A percentile compares a stretch with the other conserved stretches of the same genome.
Conservation (phyloP, 2,329 filamentous ascomycete species). For the Corinectria fuckeliana region DNA sequence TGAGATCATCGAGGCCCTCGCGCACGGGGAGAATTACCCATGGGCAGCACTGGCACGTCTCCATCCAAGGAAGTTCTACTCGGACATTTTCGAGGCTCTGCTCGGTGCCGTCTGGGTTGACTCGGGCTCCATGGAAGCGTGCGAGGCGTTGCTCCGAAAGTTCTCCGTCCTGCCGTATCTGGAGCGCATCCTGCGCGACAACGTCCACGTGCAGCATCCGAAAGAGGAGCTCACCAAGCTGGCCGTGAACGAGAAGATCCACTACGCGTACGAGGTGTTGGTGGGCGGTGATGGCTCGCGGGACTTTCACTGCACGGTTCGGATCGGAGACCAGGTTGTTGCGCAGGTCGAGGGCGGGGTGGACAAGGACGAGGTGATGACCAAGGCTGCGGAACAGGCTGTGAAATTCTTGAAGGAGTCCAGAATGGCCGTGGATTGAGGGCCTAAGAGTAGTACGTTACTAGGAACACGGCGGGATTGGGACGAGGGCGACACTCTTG, state of each 20-base stretch:
- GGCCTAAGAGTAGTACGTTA: too few relatives aligned
- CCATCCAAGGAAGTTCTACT: slow-evolving; percentile 77
- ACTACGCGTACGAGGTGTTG: slow-evolving; percentile 54
- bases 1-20: slow-evolving; percentile 58
- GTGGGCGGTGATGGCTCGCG: slow-evolving; percentile 30
- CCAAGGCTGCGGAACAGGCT: slow-evolving; percentile 61
- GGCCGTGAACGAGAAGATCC: slow-evolving; percentile 58
- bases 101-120: slow-evolving; percentile 88
- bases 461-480: too few relatives aligned
- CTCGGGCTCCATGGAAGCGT: slow-evolving; percentile 66
- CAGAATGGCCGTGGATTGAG: slow-evolving; percentile 10
- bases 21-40: slow-evolving; percentile 65
- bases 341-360: slow-evolving; percentile 54
- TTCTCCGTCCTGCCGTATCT: slow-evolving; percentile 72
- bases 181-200: slow-evolving; percentile 63
- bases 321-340: slow-evolving; percentile 55
- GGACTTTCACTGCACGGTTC: slow-evolving; percentile 54
- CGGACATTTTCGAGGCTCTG: slow-evolving; percentile 81
- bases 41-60: slow-evolving; percentile 76
- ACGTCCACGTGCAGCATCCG: slow-evolving; percentile 65
- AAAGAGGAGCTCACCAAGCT: slow-evolving; percentile 73
- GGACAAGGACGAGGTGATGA: slow-evolving; percentile 59
- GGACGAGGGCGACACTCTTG: too few relatives aligned
- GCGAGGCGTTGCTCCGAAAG: slow-evolving; percentile 63
- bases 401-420: slow-evolving; percentile 45